These are phyloP conservation scores for Chytridiales sp. DNA, from an alignment of 371 early-diverging fungal genomes.

Conservation along the genomic window DNA sequence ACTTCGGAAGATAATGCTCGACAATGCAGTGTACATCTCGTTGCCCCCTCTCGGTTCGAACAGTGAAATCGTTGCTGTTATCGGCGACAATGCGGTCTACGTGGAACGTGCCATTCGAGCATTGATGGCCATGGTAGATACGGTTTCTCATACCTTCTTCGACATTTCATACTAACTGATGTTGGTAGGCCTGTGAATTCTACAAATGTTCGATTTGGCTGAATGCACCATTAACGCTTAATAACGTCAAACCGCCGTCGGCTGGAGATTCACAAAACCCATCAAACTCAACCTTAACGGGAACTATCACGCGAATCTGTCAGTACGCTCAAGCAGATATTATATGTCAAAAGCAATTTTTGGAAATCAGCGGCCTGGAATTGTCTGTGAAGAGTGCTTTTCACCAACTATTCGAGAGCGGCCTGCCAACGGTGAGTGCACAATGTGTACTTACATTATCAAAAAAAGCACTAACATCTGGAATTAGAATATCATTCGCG, in stretches of 20 bases:
- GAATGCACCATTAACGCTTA: constrained; percentile 5
- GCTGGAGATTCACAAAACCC: constrained; percentile 12
- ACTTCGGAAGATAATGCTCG: constrained; percentile 68
- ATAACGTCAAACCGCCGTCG: neutral
- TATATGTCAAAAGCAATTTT: constrained; percentile 44
- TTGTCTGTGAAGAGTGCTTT: constrained; percentile 60
- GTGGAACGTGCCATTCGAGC: constrained; percentile 70
- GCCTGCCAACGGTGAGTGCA: no score
- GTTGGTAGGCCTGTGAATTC: constrained; percentile 52
- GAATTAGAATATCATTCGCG: constrained; percentile 37
- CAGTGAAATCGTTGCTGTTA: constrained; percentile 37
- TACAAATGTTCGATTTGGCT: no score
- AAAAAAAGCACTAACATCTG: neutral
- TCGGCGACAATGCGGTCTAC: constrained; percentile 70
- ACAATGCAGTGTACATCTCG: constrained; percentile 67
- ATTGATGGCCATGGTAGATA: constrained; percentile 71
- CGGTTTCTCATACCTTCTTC: neutral
- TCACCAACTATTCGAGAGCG: constrained; percentile 50
- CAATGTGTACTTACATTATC: constrained; percentile 6
- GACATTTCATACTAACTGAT: neutral
- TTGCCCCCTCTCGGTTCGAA: constrained; percentile 66
- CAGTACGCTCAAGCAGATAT: constrained; percentile 34
- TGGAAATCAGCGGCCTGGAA: constrained; percentile 66
- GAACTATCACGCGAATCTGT: constrained; percentile 8
- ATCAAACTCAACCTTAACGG: neutral